Evolutionary conservation across 2,329 filamentous ascomycete genomes (phyloP).

Genomic region (Falciphora oryzae): DNA sequence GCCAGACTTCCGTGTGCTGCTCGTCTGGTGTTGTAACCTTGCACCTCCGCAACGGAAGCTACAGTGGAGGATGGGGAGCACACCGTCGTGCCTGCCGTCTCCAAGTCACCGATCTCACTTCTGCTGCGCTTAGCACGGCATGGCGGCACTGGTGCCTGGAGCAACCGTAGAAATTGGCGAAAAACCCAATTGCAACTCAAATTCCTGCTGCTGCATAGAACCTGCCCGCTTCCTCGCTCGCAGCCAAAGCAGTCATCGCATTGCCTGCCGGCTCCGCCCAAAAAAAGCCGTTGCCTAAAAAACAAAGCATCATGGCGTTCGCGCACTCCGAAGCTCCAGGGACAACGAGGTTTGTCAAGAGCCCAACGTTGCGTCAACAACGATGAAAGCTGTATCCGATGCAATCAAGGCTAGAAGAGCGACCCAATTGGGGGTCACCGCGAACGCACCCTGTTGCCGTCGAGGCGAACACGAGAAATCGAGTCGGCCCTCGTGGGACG

Average conservation of each 20-base stretch:
- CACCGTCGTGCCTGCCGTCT: neutral
- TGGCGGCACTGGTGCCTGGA: neutral
- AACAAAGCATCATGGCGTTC: neutral
- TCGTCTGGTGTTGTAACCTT: neutral
- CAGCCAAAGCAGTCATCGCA: too few relatives aligned
- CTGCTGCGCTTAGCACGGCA: neutral
- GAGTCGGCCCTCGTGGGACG: neutral
- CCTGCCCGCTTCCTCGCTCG: neutral
- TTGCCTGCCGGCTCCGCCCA: neutral
- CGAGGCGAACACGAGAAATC: neutral
- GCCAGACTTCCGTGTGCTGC: too few relatives aligned
- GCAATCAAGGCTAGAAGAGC: neutral
- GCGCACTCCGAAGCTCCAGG: neutral
- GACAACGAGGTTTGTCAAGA: too few relatives aligned
- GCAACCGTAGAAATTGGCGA: neutral
- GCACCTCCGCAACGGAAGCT: neutral
- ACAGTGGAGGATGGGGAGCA: neutral
- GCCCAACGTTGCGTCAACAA: too few relatives aligned
- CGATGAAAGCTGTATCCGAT: neutral
- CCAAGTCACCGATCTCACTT: neutral
- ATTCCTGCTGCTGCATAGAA: neutral
- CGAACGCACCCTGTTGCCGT: neutral
- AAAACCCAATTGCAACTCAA: neutral
- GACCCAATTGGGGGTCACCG: neutral
- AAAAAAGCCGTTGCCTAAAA: neutral